Percentiles rank a stretch among this genome's conserved stretches.
Evolutionary conservation across 768 basidiomycete genomes (phyloP).

Genomic region (Amanita exitialis): DNA sequence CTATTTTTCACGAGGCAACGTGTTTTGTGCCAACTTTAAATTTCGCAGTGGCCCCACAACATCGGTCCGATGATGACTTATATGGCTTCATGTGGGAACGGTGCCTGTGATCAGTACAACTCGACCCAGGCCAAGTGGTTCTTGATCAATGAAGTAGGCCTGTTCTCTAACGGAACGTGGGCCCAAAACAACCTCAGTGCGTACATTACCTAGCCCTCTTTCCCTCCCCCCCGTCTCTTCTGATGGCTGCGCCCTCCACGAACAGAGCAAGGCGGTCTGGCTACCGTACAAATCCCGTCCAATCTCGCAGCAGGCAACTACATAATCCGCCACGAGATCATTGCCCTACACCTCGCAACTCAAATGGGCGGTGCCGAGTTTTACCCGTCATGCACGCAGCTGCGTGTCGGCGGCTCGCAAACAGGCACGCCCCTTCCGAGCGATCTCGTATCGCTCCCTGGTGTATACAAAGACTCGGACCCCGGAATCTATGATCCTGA

Average conservation of each 20-base stretch:
- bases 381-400: slow-evolving; percentile 62
- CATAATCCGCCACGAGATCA: slow-evolving; percentile 71
- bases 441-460: slow-evolving; percentile 59
- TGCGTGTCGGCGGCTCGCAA: slow-evolving; percentile 44
- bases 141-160: slow-evolving; percentile 35
- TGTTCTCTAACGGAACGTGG: slow-evolving; percentile 16
- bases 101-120: slow-evolving; percentile 33
- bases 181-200: background rate
- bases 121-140: slow-evolving; percentile 38
- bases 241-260: background rate
- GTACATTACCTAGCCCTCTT: background rate
- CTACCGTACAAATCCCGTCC: slow-evolving; percentile 33
- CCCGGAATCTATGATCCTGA: slow-evolving; percentile 42
- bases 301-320: slow-evolving; percentile 61
- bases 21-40: background rate
- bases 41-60: slow-evolving; percentile 13
- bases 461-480: slow-evolving; percentile 61
- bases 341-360: slow-evolving; percentile 63
- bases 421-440: slow-evolving; percentile 32
- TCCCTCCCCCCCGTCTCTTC: background rate
- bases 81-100: slow-evolving; percentile 30
- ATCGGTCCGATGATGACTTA: slow-evolving; percentile 26
- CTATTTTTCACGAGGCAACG: slow-evolving; percentile 4
- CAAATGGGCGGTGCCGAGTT: slow-evolving; percentile 61
- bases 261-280: slow-evolving; percentile 30